These are phyloP conservation scores for Fusarium beomiforme DNA, from an alignment of 2,329 filamentous ascomycete genomes.

Conservation along the genomic window DNA sequence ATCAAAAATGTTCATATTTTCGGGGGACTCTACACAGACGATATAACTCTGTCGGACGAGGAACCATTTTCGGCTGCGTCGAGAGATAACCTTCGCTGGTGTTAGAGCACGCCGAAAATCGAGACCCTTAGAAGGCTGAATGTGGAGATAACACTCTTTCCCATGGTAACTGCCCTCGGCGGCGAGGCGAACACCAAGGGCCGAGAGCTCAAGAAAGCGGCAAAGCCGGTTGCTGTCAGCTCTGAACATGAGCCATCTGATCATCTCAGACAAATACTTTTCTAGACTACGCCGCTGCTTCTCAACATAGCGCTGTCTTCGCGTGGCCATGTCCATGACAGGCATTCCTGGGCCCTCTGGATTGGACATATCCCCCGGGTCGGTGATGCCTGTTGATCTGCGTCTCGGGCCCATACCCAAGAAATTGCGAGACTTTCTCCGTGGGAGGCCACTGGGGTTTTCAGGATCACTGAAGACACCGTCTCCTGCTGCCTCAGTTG, in stretches of 20 bases:
- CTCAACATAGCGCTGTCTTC: constrained; percentile 74
- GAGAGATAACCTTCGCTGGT: constrained; percentile 79
- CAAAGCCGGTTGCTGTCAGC: constrained; percentile 95
- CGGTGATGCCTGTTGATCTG: constrained; percentile 61
- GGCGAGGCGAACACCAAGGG: constrained; percentile 90
- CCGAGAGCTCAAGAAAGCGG: constrained; percentile 94
- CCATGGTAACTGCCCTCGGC: constrained; percentile 97
- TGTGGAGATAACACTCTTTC: constrained; percentile 94
- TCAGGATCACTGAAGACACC: constrained; percentile 51
- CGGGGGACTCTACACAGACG: constrained; percentile 96
- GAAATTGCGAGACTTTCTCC: constrained; percentile 64
- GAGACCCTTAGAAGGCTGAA: constrained; percentile 88
- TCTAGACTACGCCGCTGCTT: constrained; percentile 87
- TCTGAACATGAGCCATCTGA: constrained; percentile 95
- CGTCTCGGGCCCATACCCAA: constrained; percentile 59
- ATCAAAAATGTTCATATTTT: constrained; percentile 99
- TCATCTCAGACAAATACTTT: constrained; percentile 91
- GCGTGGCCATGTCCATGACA: constrained; percentile 57
- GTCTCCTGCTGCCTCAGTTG: constrained; percentile 72
- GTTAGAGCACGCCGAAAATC: constrained; percentile 86
- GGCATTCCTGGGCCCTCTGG: constrained; percentile 56
- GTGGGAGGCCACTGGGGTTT: constrained; percentile 45
- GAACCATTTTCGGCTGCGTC: constrained; percentile 96
- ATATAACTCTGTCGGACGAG: constrained; percentile 97
- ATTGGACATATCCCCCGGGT: constrained; percentile 57